phyloP scores from a whole-genome alignment of 2,329 filamentous ascomycete species.

The Iodosphaeria phyllophila region DNA sequence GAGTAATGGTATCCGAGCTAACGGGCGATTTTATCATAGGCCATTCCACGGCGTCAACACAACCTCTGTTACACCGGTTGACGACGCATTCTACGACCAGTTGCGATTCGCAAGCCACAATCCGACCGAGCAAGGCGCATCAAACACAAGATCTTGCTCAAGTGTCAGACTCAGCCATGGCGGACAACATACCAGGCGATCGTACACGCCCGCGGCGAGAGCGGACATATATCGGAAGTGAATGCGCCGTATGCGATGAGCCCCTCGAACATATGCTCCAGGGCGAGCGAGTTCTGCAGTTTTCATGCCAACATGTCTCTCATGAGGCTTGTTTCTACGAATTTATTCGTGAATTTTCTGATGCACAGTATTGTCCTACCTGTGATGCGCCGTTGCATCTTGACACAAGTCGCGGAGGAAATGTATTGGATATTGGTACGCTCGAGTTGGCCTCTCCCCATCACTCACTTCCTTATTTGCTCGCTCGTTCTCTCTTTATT shows the following conservation, averaged over 20 bases:
- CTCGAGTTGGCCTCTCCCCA: too few species aligned
- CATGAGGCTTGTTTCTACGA: constrained; percentile 99
- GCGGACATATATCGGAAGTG: constrained; percentile 83
- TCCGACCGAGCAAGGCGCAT: constrained; percentile 8
- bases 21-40: too few species aligned
- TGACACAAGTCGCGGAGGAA: constrained; percentile 82
- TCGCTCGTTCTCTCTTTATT: too few species aligned
- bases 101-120: too few species aligned
- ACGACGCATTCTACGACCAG: too few species aligned
- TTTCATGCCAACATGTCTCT: constrained; percentile 91
- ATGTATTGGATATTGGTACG: constrained; percentile 84
- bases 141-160: too few species aligned
- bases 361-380: constrained; percentile 83
- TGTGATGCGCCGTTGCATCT: constrained; percentile 84
- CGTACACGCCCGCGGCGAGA: constrained; percentile 66
- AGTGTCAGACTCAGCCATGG: constrained; percentile 29
- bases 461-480: too few species aligned
- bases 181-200: constrained; percentile 55
- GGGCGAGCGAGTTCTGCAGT: constrained; percentile 85
- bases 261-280: constrained; percentile 86
- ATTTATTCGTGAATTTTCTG: constrained; percentile 87
- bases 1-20: too few species aligned
- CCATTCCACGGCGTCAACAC: too few species aligned
- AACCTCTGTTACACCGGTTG: too few species aligned
- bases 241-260: constrained; percentile 94